Base-by-base conservation (phyloP, 495 filamentous ascomycete species). In the Neurospora sp. region DNA sequence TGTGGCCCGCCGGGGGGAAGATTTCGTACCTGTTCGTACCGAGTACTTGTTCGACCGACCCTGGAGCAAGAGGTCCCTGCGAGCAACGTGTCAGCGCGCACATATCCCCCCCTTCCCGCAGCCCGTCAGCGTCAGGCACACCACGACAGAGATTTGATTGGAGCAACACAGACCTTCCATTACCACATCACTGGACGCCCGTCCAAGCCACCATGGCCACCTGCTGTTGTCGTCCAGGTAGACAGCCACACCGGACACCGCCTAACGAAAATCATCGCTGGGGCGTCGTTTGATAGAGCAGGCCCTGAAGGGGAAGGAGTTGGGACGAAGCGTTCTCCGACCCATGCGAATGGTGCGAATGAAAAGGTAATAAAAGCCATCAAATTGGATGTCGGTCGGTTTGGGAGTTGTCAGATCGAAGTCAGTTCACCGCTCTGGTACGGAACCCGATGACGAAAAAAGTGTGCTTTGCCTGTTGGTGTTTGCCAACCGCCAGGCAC, bases 31-130 rank as follows among this genome's bases (percentile, higher is more conserved):
- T 31, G 44, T 40, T 65, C 70, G 78, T 79, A 78, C 69, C 72
- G 12, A 71, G 70, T 79, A 79, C 77, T 61, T 31, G 3, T 6
- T 16, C 53, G 46, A 72, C 38, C 37, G 72, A 76, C 72, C 74
- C 72, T 72, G 69, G 68, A 44, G 70, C 46, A 72, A 70, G 69
- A 38, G 68, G 74, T 35, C 72, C 74, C 72, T 74, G 73, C 53
- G 70, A 46, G 61, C 22, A 42, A 72, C 70, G 71, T 68, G 71
- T 70, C 70, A 68, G 53, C 71, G 53, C 27, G 27, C 27, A 31
- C 27, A 31, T 31, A 31, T 31, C 27, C 27, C 27, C 27, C 27
- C 27, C 27, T 61, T 61, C 53, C 53, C 53, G 53, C 53, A 5
- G 53, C 53, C 22, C 44, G 68, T 39, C 69, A 53, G 46, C 39